Conservation (phyloP, 2,329 filamentous ascomycete genomes). For the Lachnellula arida region DNA sequence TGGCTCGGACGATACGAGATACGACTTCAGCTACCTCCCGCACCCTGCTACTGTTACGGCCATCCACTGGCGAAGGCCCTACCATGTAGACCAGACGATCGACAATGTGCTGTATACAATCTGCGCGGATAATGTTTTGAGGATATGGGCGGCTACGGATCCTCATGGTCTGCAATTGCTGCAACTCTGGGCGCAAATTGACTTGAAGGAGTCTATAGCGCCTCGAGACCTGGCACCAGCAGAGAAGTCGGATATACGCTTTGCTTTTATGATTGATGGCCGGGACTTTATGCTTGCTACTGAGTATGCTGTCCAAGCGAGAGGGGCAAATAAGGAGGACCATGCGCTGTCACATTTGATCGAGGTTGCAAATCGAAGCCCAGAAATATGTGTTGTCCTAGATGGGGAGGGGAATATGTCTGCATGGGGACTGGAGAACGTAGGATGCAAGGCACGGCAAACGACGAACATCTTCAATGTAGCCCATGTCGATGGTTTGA, state of each 20-base stretch:
- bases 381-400: conserved; percentile 82
- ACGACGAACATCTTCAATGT: conserved; percentile 77
- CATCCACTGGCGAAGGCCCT: conserved; percentile 79
- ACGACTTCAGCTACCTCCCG: conserved; percentile 86
- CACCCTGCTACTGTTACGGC: conserved; percentile 78
- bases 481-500: conserved; percentile 63
- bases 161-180: conserved; percentile 66
- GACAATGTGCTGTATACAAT: conserved; percentile 90
- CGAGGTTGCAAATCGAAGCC: conserved; percentile 76
- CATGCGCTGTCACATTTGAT: conserved; percentile 79
- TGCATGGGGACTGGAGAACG: conserved; percentile 86
- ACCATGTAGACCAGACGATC: conserved; percentile 69
- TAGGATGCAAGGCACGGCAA: conserved; percentile 64
- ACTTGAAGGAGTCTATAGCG: conserved; percentile 68
- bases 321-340: conserved; percentile 48
- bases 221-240: conserved; percentile 14
- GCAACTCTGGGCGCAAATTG: conserved; percentile 74
- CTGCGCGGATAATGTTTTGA: conserved; percentile 72
- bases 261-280: conserved; percentile 78
- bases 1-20: conserved; percentile 74
- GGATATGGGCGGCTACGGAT: conserved; percentile 79
- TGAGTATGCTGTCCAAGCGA: conserved; percentile 65
- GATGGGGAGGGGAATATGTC: conserved; percentile 84
- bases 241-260: conserved; percentile 43
- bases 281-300: conserved; percentile 74